Base-by-base conservation (phyloP, 805 yeast genomes). In the Starmerella stigmatis region DNA sequence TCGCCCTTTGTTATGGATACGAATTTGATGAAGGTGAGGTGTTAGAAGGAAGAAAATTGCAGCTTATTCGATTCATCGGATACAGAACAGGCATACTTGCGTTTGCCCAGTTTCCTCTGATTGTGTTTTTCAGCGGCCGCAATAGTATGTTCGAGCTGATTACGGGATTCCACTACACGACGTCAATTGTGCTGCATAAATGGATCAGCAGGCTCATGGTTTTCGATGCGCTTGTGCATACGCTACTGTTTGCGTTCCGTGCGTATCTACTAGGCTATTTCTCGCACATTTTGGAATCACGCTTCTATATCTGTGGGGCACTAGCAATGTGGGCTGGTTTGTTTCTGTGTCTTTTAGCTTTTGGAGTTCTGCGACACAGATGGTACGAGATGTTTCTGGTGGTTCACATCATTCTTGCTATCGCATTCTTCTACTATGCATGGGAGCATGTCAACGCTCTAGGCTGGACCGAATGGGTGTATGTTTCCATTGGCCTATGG, bases 171-270 rank as follows among this genome's bases (percentile, higher is more conserved):
- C 38, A 35, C 30, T 46, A 46, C 21, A 35, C 47, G 9, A 46
- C 46, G 12, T 46, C 49, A 1, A 46, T 46, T 21, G 46, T 43
- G 23, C 32, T 46, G 5, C 49, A 46, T 30, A 46, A 46, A 26
- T 46, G 46, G 46, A 38, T 46, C 13, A 33, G 46, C 17, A 47
- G 49, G 17, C 20, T 43, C 35, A 30, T 42, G 47, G 20, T 44
- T 5, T 21, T 45, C 9, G 49, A 46, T 16, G 49, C 46, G 8
- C 5, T 25, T 8, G 16, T 23, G 4, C 49, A 46, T 17, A 34
- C 26, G 2, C n/a, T 22, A 6, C 11, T 32, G 1, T 46, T 45
- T 26, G 17, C n/a, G 10, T 4, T 17, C 7, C 16, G 29, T 3
- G 37, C 46, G 13, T 20, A 43, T 11, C 4, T 27, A 7, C 30